Evolutionary conservation across 495 filamentous ascomycete species (phyloP).

Genomic region (Aspergillus taichungensis): DNA sequence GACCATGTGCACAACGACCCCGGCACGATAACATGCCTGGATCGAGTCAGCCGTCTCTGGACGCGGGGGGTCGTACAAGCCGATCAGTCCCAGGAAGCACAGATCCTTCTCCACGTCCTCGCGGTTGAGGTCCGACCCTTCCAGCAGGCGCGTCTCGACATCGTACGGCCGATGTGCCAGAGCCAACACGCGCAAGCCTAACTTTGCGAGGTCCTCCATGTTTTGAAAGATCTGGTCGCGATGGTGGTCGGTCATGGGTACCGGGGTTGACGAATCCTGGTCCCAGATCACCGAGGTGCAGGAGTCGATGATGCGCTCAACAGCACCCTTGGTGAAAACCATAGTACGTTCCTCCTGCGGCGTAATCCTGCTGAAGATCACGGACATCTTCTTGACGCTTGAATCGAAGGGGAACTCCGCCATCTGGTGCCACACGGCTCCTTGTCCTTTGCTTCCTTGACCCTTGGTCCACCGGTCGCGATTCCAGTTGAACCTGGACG

Average conservation of each 20-base stretch:
- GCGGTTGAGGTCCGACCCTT: slow-evolving; percentile 10
- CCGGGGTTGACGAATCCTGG: slow-evolving; percentile 13
- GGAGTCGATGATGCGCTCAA: slow-evolving; percentile 66
- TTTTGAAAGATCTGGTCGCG: slow-evolving; percentile 40
- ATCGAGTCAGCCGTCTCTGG: slow-evolving; percentile 45
- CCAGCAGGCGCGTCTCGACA: slow-evolving; percentile 4
- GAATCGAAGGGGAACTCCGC: slow-evolving; percentile 54
- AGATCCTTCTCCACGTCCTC: slow-evolving; percentile 55
- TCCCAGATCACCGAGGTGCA: slow-evolving; percentile 46
- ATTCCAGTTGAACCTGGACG: slow-evolving; percentile 46
- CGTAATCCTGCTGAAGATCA: slow-evolving; percentile 40
- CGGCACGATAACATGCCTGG: slow-evolving; percentile 34
- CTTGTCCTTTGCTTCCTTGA: slow-evolving; percentile 7
- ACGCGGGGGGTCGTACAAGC: slow-evolving; percentile 69
- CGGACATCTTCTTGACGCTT: slow-evolving; percentile 51
- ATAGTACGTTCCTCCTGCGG: slow-evolving; percentile 21
- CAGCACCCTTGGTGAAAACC: slow-evolving; percentile 71
- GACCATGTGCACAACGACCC: slow-evolving; percentile 6
- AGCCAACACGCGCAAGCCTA: slow-evolving; percentile 50
- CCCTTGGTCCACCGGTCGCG: slow-evolving; percentile 35
- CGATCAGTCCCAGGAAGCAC: slow-evolving; percentile 57
- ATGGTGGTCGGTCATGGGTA: slow-evolving; percentile 25
- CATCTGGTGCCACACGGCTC: slow-evolving; percentile 38
- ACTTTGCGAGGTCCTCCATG: slow-evolving; percentile 44
- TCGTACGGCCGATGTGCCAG: slow-evolving; percentile 39